phyloP scores from a whole-genome alignment of 1,284 basidiomycete genomes.

The Ganoderma leucocontextum region DNA sequence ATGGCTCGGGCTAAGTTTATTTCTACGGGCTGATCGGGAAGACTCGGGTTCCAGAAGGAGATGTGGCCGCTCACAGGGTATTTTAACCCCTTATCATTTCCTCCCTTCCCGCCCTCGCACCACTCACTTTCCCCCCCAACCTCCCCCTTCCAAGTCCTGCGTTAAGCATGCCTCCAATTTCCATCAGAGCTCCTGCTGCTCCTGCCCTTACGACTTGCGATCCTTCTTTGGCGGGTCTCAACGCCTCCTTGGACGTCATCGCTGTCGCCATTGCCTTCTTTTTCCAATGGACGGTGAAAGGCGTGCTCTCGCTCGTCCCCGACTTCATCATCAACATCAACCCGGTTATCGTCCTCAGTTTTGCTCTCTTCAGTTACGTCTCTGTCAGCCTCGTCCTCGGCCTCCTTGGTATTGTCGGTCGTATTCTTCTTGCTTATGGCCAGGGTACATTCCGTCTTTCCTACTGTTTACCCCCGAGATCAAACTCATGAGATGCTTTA shows the following conservation, averaged over 20 bases:
- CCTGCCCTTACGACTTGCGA: constrained; percentile 5
- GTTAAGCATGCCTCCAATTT: constrained; percentile 2
- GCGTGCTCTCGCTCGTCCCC: constrained; percentile 3
- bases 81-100: too few species aligned
- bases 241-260: constrained; percentile 3
- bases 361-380: constrained; percentile 6
- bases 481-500: background rate
- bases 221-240: constrained; percentile 6
- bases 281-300: constrained; percentile 5
- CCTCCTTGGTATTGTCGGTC: constrained; percentile 6
- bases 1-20: too few species aligned
- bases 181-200: constrained; percentile 5
- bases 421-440: constrained; percentile 2
- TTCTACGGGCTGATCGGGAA: too few species aligned
- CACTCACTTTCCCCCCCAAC: too few species aligned
- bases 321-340: constrained; percentile 5
- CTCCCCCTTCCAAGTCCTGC: too few species aligned
- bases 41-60: too few species aligned
- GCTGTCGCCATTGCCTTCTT: constrained; percentile 2
- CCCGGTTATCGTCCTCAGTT: constrained; percentile 4
- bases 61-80: too few species aligned
- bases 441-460: constrained; percentile 1
- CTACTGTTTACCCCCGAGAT: constrained; percentile 4
- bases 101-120: too few species aligned
- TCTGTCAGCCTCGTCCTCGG: constrained; percentile 3